These are phyloP conservation scores for Hymenoscyphus linearis DNA, from an alignment of 2,329 filamentous ascomycete species.

Conservation along the genomic window DNA sequence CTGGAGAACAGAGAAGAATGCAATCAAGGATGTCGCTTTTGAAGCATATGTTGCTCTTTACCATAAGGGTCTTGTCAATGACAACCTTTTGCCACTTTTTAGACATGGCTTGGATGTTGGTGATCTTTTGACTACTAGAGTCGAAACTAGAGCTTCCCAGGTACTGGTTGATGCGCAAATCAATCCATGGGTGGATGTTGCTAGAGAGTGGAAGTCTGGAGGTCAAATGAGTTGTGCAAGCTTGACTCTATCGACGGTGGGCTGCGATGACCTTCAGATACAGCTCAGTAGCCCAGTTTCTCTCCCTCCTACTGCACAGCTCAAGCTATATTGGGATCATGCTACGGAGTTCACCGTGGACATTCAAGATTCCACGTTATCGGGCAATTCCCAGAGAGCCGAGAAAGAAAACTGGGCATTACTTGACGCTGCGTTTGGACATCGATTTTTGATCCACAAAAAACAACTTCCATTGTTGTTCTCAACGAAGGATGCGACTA, in stretches of 20 bases:
- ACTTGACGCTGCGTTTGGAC: constrained; percentile 22
- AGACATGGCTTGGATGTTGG: constrained; percentile 33
- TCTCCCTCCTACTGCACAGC: constrained; percentile 17
- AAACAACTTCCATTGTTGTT: constrained; percentile 21
- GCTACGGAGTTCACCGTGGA: constrained; percentile 19
- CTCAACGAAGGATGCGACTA: background rate
- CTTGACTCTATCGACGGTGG: constrained; percentile 50
- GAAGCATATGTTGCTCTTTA: constrained; percentile 71
- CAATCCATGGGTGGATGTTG: constrained; percentile 36
- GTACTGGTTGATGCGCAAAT: constrained; percentile 30
- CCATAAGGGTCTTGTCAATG: constrained; percentile 65
- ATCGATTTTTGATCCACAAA: constrained; percentile 18
- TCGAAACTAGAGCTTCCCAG: constrained; percentile 37
- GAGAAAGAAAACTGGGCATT: constrained; percentile 20
- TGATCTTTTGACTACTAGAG: constrained; percentile 51
- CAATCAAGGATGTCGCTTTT: constrained; percentile 67
- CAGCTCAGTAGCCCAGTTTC: constrained; percentile 19
- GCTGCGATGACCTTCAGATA: constrained; percentile 26
- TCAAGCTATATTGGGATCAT: constrained; percentile 28
- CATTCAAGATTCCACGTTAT: constrained; percentile 43
- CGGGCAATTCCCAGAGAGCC: constrained; percentile 39
- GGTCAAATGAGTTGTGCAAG: constrained; percentile 59
- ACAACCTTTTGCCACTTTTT: constrained; percentile 64
- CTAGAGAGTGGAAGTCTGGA: constrained; percentile 47
- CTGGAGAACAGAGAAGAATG: constrained; percentile 65